phyloP scores from a whole-genome alignment of 306 rosid species.

The Prunus kanzakura region DNA sequence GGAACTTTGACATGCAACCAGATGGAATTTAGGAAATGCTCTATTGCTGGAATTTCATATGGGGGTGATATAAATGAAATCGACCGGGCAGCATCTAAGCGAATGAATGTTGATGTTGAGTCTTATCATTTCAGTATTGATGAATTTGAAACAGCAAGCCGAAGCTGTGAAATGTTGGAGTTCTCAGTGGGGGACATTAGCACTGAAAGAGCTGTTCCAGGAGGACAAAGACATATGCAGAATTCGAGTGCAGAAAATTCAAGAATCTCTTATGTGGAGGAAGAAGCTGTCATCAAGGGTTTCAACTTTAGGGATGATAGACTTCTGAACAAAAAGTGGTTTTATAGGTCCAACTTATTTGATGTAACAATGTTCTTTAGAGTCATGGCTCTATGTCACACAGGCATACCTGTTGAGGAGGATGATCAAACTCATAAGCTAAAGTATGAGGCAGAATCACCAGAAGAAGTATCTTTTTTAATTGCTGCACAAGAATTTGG shows the following conservation, averaged over 20 bases:
- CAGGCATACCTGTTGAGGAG: slow-evolving; percentile 28
- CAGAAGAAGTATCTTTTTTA: slow-evolving; percentile 35
- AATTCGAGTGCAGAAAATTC: not conserved
- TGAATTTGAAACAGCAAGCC: slow-evolving; percentile 1
- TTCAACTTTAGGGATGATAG: slow-evolving; percentile 34
- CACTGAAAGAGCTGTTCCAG: slow-evolving; percentile 11
- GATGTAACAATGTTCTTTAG: slow-evolving; percentile 25
- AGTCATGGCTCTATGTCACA: slow-evolving; percentile 40
- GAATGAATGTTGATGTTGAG: slow-evolving; percentile 26
- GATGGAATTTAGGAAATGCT: slow-evolving; percentile 40
- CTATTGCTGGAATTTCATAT: slow-evolving; percentile 37
- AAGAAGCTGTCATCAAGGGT: slow-evolving; percentile 19
- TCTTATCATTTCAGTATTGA: slow-evolving; percentile 14
- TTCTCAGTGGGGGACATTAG: slow-evolving; percentile 13
- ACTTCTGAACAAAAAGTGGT: slow-evolving; percentile 24
- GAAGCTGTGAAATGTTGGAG: slow-evolving; percentile 23
- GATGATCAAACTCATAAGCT: not conserved
- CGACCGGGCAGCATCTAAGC: slow-evolving; percentile 22
- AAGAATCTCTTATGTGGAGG: not conserved
- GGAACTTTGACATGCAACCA: slow-evolving; percentile 41
- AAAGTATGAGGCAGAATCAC: slow-evolving; percentile 39
- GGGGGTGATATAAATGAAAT: slow-evolving; percentile 27
- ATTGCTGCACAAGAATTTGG: slow-evolving; percentile 33
- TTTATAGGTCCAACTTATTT: not conserved
- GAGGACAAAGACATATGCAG: not conserved